Evolutionary conservation across 495 filamentous ascomycete species (phyloP).

Genomic region (Aspergillus ostianus): DNA sequence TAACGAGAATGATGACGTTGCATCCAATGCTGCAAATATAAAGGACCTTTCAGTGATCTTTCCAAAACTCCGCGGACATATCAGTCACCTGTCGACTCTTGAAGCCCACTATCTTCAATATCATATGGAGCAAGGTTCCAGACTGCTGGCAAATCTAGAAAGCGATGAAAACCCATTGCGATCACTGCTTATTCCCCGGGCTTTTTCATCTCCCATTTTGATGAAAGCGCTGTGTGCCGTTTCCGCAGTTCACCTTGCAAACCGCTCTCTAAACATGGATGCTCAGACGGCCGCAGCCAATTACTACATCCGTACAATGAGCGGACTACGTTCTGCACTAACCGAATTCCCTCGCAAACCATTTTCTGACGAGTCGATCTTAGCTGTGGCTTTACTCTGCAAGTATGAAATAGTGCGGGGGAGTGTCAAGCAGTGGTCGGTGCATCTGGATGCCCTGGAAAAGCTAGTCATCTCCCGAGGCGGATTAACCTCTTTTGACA

Average conservation of each 20-base stretch:
- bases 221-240: slow-evolving; percentile 45
- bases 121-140: slow-evolving; percentile 40
- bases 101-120: slow-evolving; percentile 48
- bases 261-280: slow-evolving; percentile 28
- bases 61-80: slow-evolving; percentile 15
- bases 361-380: slow-evolving; percentile 36
- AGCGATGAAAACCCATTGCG: slow-evolving; percentile 42
- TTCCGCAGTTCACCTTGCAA: slow-evolving; percentile 44
- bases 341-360: slow-evolving; percentile 17
- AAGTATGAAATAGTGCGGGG: slow-evolving; percentile 47
- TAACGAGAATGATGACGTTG: neutral
- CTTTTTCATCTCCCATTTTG: slow-evolving; percentile 41
- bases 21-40: neutral
- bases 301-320: slow-evolving; percentile 41
- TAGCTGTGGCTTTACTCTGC: slow-evolving; percentile 43
- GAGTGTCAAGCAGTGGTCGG: slow-evolving; percentile 43
- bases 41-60: neutral
- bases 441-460: slow-evolving; percentile 42
- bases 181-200: slow-evolving; percentile 41
- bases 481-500: slow-evolving; percentile 33
- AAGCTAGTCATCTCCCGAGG: slow-evolving; percentile 39
- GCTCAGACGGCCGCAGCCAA: slow-evolving; percentile 34
- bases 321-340: slow-evolving; percentile 32
- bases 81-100: slow-evolving; percentile 32
- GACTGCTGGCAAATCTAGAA: slow-evolving; percentile 42